Base-by-base conservation (phyloP, 257 asterid species). In the Primulina tabacum region DNA sequence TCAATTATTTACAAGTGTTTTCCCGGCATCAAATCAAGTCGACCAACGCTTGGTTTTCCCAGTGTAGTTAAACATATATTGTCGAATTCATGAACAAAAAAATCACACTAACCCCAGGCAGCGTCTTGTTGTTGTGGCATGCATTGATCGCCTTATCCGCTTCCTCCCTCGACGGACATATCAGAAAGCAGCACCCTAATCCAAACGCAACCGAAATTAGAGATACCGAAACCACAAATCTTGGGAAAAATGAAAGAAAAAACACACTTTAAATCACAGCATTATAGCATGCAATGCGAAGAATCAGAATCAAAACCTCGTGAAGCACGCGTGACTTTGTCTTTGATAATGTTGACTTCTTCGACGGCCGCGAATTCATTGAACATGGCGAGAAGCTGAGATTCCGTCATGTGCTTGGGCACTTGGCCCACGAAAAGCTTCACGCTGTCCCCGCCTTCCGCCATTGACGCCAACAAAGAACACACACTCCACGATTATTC, bases 141-240 rank as follows among this genome's bases (percentile, higher is more conserved):
- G 94, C 96, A 80, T 81, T 53, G 8, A 90, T 80, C 17, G 95
- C 95, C 88, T 90, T 93, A 74, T 93, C 99, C 1, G 99, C 99
- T 79, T 93, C 99, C 81, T 90, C 89, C 79, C 96, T 83, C 4
- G 99, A 87, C 38, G 96, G 96, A 50, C 97, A 93, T 47, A 86
- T 86, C 78, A 90, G 78, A 55, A 93, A 93, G 82, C 99, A 90
- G 78, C 99, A 93, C 1, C 97, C 97, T 93, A 18, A 32, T 47
- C 71, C 61, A 71, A 35, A 60, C 64, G 30, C 69, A 75, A 30
- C 64, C 18, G 62, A 70, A 73, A 80, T 82, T 84, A 84, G 84
- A 89, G 88, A 83, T 76, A 81, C 43, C 64, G 70, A 70, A 66
- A 55, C 82, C 69, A 65, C 40, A 30, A 58, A 64, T 78, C 52